These are phyloP conservation scores for Camellia lanceoleosa DNA, from an alignment of 148 eudicot species.

Conservation along the genomic window DNA sequence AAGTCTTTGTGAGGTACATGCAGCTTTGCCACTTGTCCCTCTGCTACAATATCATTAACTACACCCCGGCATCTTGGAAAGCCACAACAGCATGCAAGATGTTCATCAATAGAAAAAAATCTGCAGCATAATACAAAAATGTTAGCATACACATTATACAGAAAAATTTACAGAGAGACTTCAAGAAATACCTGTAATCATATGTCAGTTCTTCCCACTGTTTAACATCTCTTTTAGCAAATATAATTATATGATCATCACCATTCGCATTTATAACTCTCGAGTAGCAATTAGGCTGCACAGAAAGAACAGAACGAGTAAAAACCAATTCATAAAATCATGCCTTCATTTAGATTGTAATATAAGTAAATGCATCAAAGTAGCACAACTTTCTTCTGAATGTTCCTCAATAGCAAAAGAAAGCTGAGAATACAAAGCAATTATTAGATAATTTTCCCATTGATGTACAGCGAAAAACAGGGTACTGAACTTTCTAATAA, in stretches of 20 bases:
- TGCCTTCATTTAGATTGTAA: neutral
- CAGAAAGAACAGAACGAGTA: neutral
- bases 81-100: constrained; percentile 81
- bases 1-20: constrained; percentile 68
- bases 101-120: constrained; percentile 75
- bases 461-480: no score
- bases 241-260: no score
- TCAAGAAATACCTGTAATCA: constrained; percentile 74
- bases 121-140: constrained; percentile 35
- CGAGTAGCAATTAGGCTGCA: constrained; percentile 68
- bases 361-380: neutral
- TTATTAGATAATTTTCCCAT: no score
- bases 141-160: neutral
- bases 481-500: no score
- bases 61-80: constrained; percentile 79
- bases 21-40: constrained; percentile 62
- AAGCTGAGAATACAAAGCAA: no score
- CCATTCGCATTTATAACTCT: no score
- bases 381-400: neutral
- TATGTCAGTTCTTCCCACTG: constrained; percentile 43
- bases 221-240: no score
- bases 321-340: neutral
- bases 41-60: constrained; percentile 80
- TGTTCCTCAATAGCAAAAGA: no score
- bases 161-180: neutral